Evolutionary conservation across 495 filamentous ascomycete species (phyloP).

Genomic region (Ascobolus immersus): DNA sequence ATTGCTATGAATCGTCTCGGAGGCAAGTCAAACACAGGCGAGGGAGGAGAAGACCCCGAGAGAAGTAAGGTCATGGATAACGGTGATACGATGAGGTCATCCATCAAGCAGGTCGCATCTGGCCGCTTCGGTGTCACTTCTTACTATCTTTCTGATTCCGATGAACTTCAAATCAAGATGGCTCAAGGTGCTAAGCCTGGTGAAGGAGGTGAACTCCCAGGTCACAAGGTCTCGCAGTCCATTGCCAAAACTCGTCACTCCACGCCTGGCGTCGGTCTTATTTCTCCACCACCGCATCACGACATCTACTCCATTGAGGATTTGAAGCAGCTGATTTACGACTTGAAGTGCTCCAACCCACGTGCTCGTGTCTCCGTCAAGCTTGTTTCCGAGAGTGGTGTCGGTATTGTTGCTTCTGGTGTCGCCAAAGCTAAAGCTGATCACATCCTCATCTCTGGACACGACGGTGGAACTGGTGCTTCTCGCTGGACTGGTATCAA

Average conservation of each 20-base stretch:
- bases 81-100: constrained; percentile 92
- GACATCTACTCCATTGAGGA: constrained; percentile 99
- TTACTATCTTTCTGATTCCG: constrained; percentile 92
- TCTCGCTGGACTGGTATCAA: constrained; percentile 99
- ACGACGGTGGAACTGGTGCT: constrained; percentile 94
- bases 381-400: constrained; percentile 92
- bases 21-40: constrained; percentile 96
- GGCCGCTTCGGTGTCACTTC: constrained; percentile 96
- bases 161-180: constrained; percentile 99
- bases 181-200: constrained; percentile 97
- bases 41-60: constrained; percentile 93
- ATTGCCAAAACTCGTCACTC: constrained; percentile 94
- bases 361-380: constrained; percentile 91
- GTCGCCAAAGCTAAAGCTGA: constrained; percentile 97
- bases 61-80: constrained; percentile 67
- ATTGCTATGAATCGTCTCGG: constrained; percentile 96
- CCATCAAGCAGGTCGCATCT: constrained; percentile 96
- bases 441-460: constrained; percentile 91
- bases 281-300: constrained; percentile 96
- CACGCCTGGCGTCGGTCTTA: constrained; percentile 93
- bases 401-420: constrained; percentile 94
- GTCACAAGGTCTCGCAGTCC: constrained; percentile 90
- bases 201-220: constrained; percentile 92
- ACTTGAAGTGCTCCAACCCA: constrained; percentile 93
- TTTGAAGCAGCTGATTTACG: constrained; percentile 95